Percentiles rank a stretch among this genome's conserved stretches.
These are phyloP conservation scores for Massarina eburnea DNA, from an alignment of 2,329 filamentous ascomycete species.

Conservation along the genomic window DNA sequence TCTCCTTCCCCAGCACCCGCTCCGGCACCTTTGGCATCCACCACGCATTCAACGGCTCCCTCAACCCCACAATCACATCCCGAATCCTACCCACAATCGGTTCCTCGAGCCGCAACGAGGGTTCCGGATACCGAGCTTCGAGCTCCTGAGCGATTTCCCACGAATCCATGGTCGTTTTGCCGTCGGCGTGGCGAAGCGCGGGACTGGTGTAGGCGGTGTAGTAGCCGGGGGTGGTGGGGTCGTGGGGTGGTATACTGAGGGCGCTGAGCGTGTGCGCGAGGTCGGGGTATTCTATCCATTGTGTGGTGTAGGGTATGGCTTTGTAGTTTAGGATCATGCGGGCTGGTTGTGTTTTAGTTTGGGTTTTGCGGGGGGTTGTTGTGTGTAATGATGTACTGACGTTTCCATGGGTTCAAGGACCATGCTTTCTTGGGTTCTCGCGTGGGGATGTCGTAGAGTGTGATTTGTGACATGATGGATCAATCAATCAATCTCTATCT, in stretches of 20 bases:
- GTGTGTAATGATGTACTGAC: slow-evolving; percentile 44
- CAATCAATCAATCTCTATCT: too few species aligned
- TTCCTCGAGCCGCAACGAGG: slow-evolving; percentile 60
- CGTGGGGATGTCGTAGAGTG: slow-evolving; percentile 66
- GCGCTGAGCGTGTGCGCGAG: slow-evolving; percentile 59
- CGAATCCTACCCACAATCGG: slow-evolving; percentile 52
- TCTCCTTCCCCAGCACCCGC: slow-evolving; percentile 54
- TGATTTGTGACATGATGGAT: slow-evolving; percentile 43
- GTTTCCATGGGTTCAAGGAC: slow-evolving; percentile 73
- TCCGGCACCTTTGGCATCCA: slow-evolving; percentile 52
- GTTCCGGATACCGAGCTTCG: slow-evolving; percentile 61
- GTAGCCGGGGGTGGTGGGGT: slow-evolving; percentile 32
- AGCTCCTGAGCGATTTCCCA: slow-evolving; percentile 60
- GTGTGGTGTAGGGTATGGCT: slow-evolving; percentile 64
- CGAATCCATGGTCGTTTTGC: slow-evolving; percentile 66
- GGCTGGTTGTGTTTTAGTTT: slow-evolving; percentile 45
- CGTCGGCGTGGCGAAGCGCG: slow-evolving; percentile 57
- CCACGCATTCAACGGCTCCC: slow-evolving; percentile 17
- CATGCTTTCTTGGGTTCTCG: slow-evolving; percentile 54
- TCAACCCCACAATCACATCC: slow-evolving; percentile 37
- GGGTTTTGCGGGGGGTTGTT: neutral
- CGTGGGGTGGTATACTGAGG: slow-evolving; percentile 54
- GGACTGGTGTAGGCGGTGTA: slow-evolving; percentile 57
- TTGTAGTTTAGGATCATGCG: slow-evolving; percentile 70
- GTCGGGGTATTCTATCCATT: slow-evolving; percentile 71